A percentile compares a stretch with the other conserved stretches of the same genome.
Conservation (phyloP, 495 filamentous ascomycete genomes). For the Tuber calosporum region DNA sequence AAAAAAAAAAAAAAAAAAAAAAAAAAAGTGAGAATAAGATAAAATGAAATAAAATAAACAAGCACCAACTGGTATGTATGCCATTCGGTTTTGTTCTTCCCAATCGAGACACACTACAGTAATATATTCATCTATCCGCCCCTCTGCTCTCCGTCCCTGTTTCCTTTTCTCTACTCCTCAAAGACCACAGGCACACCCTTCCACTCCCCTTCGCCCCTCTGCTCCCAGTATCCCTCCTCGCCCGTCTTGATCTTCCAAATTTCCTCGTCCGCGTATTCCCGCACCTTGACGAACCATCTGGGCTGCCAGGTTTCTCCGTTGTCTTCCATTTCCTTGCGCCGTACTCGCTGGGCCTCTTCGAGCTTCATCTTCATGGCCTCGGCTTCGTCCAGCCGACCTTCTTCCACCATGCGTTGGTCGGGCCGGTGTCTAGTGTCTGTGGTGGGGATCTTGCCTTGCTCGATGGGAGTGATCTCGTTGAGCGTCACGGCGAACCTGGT, state of each 20-base stretch:
- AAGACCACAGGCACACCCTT: conserved; percentile 66
- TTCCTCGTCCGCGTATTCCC: conserved; percentile 55
- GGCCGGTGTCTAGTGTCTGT: conserved; percentile 79
- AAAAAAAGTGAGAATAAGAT: neutral
- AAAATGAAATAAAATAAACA: neutral
- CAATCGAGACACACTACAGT: neutral
- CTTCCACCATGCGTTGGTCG: conserved; percentile 84
- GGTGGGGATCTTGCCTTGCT: conserved; percentile 57
- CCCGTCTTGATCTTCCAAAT: conserved; percentile 74
- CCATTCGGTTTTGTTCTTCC: neutral
- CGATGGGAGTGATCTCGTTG: conserved; percentile 79
- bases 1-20: neutral
- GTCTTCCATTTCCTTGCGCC: conserved; percentile 69
- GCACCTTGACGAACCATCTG: conserved; percentile 70
- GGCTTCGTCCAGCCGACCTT: conserved; percentile 72
- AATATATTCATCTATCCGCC: neutral
- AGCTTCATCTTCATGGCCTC: conserved; percentile 74
- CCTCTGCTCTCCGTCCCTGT: neutral
- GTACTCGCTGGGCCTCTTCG: conserved; percentile 74
- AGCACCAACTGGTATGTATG: neutral
- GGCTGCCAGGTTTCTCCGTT: conserved; percentile 62
- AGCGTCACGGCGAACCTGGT: conserved; percentile 76
- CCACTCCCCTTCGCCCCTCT: conserved; percentile 64
- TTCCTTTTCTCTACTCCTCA: conserved; percentile 35
- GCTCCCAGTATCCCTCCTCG: conserved; percentile 88